A percentile compares a stretch with the other conserved stretches of the same genome.
phyloP scores from a whole-genome alignment of 2,329 filamentous ascomycete genomes.

The Raffaelea albimanens region DNA sequence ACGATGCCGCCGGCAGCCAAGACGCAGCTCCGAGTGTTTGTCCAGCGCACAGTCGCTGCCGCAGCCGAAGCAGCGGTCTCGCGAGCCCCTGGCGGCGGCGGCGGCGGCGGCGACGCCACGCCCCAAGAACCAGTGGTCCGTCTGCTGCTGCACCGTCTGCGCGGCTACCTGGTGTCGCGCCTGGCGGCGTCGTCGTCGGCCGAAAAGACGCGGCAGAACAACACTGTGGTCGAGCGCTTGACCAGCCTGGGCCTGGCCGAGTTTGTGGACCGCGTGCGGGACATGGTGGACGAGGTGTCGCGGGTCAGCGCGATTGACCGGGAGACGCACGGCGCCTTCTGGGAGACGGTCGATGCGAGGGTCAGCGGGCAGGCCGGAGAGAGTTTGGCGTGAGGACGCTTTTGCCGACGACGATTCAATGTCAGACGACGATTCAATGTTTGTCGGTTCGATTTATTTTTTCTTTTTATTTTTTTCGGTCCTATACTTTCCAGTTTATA shows the following conservation, averaged over 20 bases:
- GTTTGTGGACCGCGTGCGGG: conserved; percentile 59
- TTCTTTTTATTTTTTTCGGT: not conserved
- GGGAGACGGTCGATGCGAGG: conserved; percentile 45
- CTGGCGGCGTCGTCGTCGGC: conserved; percentile 57
- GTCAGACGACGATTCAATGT: too few relatives aligned
- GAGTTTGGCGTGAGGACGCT: too few relatives aligned
- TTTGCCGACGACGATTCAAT: too few relatives aligned
- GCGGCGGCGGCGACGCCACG: conserved; percentile 20
- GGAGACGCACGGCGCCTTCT: conserved; percentile 59
- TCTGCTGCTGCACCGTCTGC: conserved; percentile 58
- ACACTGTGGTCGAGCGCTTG: conserved; percentile 59
- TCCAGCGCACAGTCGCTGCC: conserved; percentile 45
- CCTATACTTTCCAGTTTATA: not conserved
- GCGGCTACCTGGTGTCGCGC: conserved; percentile 55
- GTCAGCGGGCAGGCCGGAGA: not conserved
- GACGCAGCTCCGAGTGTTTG: conserved; percentile 46
- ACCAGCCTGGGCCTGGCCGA: conserved; percentile 62
- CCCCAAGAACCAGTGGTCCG: conserved; percentile 50
- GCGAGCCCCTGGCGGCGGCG: conserved; percentile 12
- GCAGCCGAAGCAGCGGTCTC: conserved; percentile 32
- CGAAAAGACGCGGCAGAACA: conserved; percentile 62
- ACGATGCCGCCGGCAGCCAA: conserved; percentile 58
- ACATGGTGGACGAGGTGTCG: conserved; percentile 59
- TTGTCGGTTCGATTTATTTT: not conserved
- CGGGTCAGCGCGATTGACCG: conserved; percentile 59